phyloP scores from a whole-genome alignment of 2,329 filamentous ascomycete genomes.

The Pseudocercospora fijiensis region DNA sequence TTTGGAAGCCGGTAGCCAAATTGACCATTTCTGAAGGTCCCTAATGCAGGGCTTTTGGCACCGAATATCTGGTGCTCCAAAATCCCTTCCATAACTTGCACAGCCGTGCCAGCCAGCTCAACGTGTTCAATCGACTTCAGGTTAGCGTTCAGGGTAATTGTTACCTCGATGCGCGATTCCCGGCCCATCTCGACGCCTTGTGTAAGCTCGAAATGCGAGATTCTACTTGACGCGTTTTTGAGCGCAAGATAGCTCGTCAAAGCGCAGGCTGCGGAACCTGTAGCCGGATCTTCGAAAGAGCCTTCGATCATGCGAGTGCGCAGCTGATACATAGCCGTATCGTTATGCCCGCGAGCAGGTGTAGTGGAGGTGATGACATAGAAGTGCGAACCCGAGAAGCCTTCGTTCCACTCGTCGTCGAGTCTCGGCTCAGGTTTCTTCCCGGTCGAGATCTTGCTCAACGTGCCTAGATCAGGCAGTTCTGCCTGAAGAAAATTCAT shows the following conservation, averaged over 20 bases:
- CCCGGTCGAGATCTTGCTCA: conserved; percentile 49
- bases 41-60: neutral
- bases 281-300: conserved; percentile 51
- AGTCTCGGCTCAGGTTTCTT: conserved; percentile 40
- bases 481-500: conserved; percentile 70
- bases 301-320: conserved; percentile 62
- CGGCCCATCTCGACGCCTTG: conserved; percentile 56
- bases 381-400: conserved; percentile 59
- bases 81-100: conserved; percentile 45
- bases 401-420: conserved; percentile 53
- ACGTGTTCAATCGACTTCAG: conserved; percentile 42
- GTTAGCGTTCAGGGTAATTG: conserved; percentile 43
- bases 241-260: conserved; percentile 48
- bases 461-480: conserved; percentile 59
- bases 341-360: conserved; percentile 32
- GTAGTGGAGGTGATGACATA: conserved; percentile 49
- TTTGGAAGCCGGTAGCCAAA: too few species aligned
- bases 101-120: conserved; percentile 46
- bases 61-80: conserved; percentile 18
- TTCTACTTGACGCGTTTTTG: conserved; percentile 32
- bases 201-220: conserved; percentile 43
- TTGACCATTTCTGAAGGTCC: too few species aligned
- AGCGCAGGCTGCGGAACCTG: conserved; percentile 52
- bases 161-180: conserved; percentile 50
- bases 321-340: conserved; percentile 38